Evolutionary conservation across 208 protist genomes (phyloP).

Genomic region (Crithidia bombi): DNA sequence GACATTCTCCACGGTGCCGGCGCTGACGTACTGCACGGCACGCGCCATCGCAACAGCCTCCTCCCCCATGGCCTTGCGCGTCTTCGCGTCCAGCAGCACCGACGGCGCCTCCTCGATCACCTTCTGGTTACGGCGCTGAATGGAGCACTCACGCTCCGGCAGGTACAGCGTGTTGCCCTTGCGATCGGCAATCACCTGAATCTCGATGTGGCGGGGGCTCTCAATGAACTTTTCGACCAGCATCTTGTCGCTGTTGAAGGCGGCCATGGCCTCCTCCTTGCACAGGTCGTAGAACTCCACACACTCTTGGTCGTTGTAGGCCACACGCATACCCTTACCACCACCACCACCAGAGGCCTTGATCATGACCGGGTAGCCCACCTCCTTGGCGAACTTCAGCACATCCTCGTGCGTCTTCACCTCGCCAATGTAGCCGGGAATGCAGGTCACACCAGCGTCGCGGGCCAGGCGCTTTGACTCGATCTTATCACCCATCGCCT

Average conservation of each 20-base stretch:
- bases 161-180: constrained; percentile 93
- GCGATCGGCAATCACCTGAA: constrained; percentile 95
- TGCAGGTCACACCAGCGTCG: constrained; percentile 86
- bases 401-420: constrained; percentile 43
- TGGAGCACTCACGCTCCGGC: constrained; percentile 96
- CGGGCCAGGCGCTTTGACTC: constrained; percentile 93
- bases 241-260: constrained; percentile 94
- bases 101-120: constrained; percentile 93
- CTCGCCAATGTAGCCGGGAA: constrained; percentile 69
- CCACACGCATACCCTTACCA: constrained; percentile 63
- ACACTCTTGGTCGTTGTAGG: constrained; percentile 94
- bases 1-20: constrained; percentile 99
- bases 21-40: constrained; percentile 94
- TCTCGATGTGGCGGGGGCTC: constrained; percentile 91
- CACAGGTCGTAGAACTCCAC: constrained; percentile 94
- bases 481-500: constrained; percentile 94
- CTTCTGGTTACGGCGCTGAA: constrained; percentile 97
- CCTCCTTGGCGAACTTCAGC: constrained; percentile 56
- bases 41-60: constrained; percentile 80
- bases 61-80: constrained; percentile 84
- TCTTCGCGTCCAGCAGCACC: constrained; percentile 54
- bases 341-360: constrained; percentile 94
- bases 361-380: constrained; percentile 96
- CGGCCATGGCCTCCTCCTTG: constrained; percentile 85
- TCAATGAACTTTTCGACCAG: constrained; percentile 95